Evolutionary conservation across 495 filamentous ascomycete species (phyloP).

Genomic region (Aspergillus olivimuriae): DNA sequence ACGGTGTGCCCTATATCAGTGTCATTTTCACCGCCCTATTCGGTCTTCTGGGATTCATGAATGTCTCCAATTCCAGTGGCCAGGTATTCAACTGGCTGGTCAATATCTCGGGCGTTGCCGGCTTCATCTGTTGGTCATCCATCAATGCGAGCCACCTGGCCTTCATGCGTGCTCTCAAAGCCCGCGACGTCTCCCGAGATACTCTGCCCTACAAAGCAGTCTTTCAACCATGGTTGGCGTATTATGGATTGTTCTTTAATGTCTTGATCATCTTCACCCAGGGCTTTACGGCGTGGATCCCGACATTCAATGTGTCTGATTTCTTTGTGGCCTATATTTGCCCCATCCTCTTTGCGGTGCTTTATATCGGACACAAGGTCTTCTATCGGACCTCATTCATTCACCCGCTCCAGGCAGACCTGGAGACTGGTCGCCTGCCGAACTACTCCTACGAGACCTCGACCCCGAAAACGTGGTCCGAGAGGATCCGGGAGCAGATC

Average conservation of each 20-base stretch:
- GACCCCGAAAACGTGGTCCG: slow-evolving; percentile 14
- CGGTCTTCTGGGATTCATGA: slow-evolving; percentile 39
- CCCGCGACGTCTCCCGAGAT: slow-evolving; percentile 40
- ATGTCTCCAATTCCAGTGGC: slow-evolving; percentile 25
- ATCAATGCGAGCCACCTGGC: slow-evolving; percentile 48
- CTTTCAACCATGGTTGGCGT: slow-evolving; percentile 46
- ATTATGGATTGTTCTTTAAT: slow-evolving; percentile 54
- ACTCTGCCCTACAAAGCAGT: slow-evolving; percentile 47
- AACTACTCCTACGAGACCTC: slow-evolving; percentile 21
- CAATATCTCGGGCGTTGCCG: slow-evolving; percentile 53
- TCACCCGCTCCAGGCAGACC: slow-evolving; percentile 27
- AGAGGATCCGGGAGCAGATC: slow-evolving; percentile 8
- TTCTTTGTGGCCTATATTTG: slow-evolving; percentile 53
- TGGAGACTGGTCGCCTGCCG: slow-evolving; percentile 25
- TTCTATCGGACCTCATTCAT: slow-evolving; percentile 28
- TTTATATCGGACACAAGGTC: slow-evolving; percentile 48
- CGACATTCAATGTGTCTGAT: slow-evolving; percentile 42
- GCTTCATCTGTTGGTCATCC: slow-evolving; percentile 53
- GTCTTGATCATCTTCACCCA: slow-evolving; percentile 56
- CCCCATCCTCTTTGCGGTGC: slow-evolving; percentile 44
- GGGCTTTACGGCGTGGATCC: slow-evolving; percentile 59
- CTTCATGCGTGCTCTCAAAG: slow-evolving; percentile 48
- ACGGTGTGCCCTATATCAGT: slow-evolving; percentile 39
- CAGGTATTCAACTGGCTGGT: slow-evolving; percentile 48
- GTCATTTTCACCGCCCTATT: slow-evolving; percentile 38